phyloP scores from a whole-genome alignment of 31 red algal species.

The Bonnemaisonia californica region DNA sequence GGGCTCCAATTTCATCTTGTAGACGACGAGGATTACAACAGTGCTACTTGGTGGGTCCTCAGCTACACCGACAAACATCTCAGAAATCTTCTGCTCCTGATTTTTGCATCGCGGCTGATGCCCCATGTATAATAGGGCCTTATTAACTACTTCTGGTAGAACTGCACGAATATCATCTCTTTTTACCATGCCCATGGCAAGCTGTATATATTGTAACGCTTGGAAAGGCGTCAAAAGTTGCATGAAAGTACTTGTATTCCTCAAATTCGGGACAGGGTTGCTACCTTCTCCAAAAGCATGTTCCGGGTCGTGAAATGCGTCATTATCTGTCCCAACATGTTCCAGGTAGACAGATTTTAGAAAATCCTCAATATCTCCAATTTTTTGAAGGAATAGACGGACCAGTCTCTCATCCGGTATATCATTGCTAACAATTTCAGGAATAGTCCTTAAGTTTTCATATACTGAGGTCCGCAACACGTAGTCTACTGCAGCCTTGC shows the following conservation, averaged over 20 bases:
- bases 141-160: not conserved
- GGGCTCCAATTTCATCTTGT: constrained; percentile 3
- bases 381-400: not conserved
- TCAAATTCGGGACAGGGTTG: no score
- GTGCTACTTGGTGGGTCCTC: not conserved
- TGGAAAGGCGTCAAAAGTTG: not conserved
- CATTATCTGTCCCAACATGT: not conserved
- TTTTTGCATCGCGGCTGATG: not conserved
- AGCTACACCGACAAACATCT: not conserved
- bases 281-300: not conserved
- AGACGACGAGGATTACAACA: not conserved
- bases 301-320: not conserved
- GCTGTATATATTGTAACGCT: not conserved
- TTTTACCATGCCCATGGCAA: no score
- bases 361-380: constrained; percentile 5
- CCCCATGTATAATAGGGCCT: not conserved
- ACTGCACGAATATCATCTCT: not conserved
- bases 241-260: no score
- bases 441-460: not conserved
- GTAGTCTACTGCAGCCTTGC: constrained; percentile 2
- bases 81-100: not conserved
- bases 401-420: not conserved
- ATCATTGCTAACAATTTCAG: not conserved
- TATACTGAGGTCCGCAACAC: not conserved
- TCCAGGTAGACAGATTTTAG: constrained; percentile 9